Conservation (phyloP, 768 basidiomycete species). For the Pleurotus giganteus region DNA sequence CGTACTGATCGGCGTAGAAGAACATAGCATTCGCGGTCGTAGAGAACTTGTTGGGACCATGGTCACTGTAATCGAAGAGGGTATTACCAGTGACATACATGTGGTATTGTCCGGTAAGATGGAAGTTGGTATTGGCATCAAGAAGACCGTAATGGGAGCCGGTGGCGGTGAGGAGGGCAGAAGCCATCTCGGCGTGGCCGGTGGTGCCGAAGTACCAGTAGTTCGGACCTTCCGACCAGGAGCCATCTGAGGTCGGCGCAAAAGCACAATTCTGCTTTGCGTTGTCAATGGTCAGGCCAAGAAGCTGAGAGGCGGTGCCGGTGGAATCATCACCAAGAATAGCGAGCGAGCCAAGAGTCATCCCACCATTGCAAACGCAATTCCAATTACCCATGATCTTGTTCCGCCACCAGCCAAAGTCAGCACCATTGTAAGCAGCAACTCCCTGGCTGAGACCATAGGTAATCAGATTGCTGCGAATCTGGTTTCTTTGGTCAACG, state of each 20-base stretch:
- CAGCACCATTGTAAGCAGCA: constrained; percentile 42
- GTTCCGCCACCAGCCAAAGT: constrained; percentile 77
- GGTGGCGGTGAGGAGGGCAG: constrained; percentile 80
- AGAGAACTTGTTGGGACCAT: constrained; percentile 93
- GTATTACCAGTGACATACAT: constrained; percentile 86
- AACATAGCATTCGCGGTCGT: constrained; percentile 89
- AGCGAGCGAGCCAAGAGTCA: constrained; percentile 87
- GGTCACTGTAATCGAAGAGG: constrained; percentile 82
- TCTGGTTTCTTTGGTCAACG: constrained; percentile 62
- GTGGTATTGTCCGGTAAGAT: constrained; percentile 80
- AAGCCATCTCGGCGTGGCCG: constrained; percentile 84
- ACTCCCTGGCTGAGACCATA: constrained; percentile 76
- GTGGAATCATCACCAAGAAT: constrained; percentile 83
- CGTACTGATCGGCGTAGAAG: constrained; percentile 69
- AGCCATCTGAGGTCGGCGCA: constrained; percentile 68
- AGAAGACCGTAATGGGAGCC: constrained; percentile 81
- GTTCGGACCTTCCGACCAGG: constrained; percentile 92
- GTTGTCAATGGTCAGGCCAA: constrained; percentile 68
- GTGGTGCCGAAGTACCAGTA: constrained; percentile 97
- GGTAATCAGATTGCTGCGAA: constrained; percentile 69
- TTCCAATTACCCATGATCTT: constrained; percentile 93
- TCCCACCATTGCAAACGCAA: constrained; percentile 90
- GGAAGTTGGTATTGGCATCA: constrained; percentile 65
- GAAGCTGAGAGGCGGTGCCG: constrained; percentile 63
- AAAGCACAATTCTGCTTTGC: constrained; percentile 75